These are phyloP conservation scores for Candida insectorum DNA, from an alignment of 805 yeast species.

Conservation along the genomic window DNA sequence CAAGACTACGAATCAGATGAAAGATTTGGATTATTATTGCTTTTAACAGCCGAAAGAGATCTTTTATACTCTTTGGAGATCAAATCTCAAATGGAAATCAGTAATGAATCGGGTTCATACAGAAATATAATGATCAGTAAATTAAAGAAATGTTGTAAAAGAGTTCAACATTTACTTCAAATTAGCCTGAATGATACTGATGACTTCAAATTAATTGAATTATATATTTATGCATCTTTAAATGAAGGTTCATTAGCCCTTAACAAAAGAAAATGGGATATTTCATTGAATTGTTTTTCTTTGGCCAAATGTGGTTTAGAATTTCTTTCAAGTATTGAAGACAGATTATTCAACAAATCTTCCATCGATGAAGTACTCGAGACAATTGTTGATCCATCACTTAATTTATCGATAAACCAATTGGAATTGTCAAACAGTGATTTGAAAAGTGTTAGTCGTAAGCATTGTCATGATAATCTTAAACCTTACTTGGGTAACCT, in stretches of 20 bases:
- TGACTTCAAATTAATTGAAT: constrained; percentile 23
- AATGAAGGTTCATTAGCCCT: constrained; percentile 50
- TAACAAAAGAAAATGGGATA: constrained; percentile 52
- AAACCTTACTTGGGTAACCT: constrained; percentile 26
- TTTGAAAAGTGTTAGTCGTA: constrained; percentile 47
- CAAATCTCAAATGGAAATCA: constrained; percentile 51
- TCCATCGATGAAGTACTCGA: constrained; percentile 56
- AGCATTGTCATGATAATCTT: constrained; percentile 29
- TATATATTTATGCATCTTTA: constrained; percentile 42
- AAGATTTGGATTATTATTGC: constrained; percentile 54
- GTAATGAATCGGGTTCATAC: constrained; percentile 47
- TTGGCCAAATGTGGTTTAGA: constrained; percentile 61
- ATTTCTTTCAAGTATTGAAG: constrained; percentile 31
- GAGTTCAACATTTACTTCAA: constrained; percentile 40
- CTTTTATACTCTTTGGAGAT: constrained; percentile 66
- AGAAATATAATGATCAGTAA: constrained; percentile 51
- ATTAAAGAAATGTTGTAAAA: constrained; percentile 58
- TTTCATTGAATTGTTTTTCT: constrained; percentile 51
- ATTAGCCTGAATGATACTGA: constrained; percentile 40
- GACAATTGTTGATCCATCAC: constrained; percentile 61
- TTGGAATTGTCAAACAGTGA: constrained; percentile 37
- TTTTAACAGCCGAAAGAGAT: constrained; percentile 76
- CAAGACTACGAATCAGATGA: constrained; percentile 51
- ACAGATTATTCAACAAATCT: constrained; percentile 23
- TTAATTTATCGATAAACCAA: constrained; percentile 52